Base-by-base conservation (phyloP, 169 alveolate genomes). In the Eimeria zaria region DNA sequence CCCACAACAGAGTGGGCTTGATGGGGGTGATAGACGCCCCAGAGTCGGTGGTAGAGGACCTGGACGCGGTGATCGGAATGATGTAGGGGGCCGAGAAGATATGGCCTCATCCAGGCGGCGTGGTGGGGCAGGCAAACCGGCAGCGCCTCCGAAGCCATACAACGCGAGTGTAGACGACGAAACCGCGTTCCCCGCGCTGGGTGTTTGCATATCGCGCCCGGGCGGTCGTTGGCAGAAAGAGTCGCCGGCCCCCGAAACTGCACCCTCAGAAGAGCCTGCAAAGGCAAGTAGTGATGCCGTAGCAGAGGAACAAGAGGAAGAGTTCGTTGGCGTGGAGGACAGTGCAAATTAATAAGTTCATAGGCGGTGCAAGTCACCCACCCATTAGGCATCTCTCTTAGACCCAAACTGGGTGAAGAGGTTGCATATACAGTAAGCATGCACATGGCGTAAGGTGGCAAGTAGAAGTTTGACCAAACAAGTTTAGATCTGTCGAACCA, bases 181-280 rank as follows among this genome's bases (percentile, higher is more conserved):
- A 51, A 83, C 89, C 1, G 96, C 96, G 14, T 93, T 93, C 78
- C 96, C 96, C 44, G 81, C 96, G 12, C 89, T 93, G 9, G 96
- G 84, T 30, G 93, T 51, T 27, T 87, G 93, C 93, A 87, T 62
- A 64, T 60, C 83, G n/a, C 93, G 93, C n/a, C 93, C 93, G 60
- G 93, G 93, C 41, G 93, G 93, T 20, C 93, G 93, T 67, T 87
- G 93, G 93, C 93, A 87, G 93, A 87, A 87, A 83, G 62, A 64
- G 93, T 58, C 91, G 55, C 91, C 78, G 18, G 83, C 46, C 44
- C 81, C 81, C 18, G 93, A 87, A 46, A 4, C 33, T 53, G 91
- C 62, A 78, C 71, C 83, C 12, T 16, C 93, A 9, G 93, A 87
- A 46, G 67, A 55, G 64, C 81, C 93, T 64, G 62, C 81, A 16